Evolutionary conservation across 805 yeast genomes (phyloP).

Genomic region (Crinitomyces ghanaensis): DNA sequence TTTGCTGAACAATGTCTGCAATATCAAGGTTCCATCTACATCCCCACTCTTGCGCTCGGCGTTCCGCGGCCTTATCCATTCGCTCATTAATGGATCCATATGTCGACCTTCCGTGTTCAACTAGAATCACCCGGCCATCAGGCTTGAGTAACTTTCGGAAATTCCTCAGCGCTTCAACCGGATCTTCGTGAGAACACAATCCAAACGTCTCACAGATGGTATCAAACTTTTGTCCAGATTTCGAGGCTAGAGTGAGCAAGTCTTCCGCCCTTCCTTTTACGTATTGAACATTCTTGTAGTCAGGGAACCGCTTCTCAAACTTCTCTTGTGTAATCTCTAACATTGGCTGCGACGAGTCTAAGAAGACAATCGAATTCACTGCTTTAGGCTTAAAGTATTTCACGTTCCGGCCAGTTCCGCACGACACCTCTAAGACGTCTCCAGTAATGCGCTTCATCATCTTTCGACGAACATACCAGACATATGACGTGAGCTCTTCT

Average conservation of each 20-base stretch:
- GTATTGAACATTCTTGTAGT: conserved; percentile 63
- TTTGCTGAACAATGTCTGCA: conserved; percentile 70
- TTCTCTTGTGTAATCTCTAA: conserved; percentile 66
- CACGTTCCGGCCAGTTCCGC: conserved; percentile 93
- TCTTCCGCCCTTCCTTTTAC: conserved; percentile 88
- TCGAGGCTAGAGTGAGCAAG: conserved; percentile 43
- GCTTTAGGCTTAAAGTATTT: conserved; percentile 52
- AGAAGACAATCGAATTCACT: conserved; percentile 64
- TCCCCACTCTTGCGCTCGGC: conserved; percentile 85
- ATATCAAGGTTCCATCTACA: conserved; percentile 96
- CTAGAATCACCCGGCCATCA: conserved; percentile 74
- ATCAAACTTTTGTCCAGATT: conserved; percentile 51
- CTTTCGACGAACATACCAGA: conserved; percentile 59
- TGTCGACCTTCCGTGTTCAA: conserved; percentile 88
- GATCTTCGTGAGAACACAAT: conserved; percentile 90
- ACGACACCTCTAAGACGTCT: conserved; percentile 86
- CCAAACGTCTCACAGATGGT: conserved; percentile 93
- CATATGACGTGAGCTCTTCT: conserved; percentile 44
- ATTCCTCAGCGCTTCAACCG: conserved; percentile 66
- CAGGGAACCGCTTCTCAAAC: conserved; percentile 57
- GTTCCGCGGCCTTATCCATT: conserved; percentile 72
- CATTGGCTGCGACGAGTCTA: conserved; percentile 82
- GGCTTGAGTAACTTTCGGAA: conserved; percentile 69
- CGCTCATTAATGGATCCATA: conserved; percentile 68
- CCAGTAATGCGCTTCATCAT: conserved; percentile 69